phyloP scores from a whole-genome alignment of 2,329 filamentous ascomycete species.

The Venturia nashicola region DNA sequence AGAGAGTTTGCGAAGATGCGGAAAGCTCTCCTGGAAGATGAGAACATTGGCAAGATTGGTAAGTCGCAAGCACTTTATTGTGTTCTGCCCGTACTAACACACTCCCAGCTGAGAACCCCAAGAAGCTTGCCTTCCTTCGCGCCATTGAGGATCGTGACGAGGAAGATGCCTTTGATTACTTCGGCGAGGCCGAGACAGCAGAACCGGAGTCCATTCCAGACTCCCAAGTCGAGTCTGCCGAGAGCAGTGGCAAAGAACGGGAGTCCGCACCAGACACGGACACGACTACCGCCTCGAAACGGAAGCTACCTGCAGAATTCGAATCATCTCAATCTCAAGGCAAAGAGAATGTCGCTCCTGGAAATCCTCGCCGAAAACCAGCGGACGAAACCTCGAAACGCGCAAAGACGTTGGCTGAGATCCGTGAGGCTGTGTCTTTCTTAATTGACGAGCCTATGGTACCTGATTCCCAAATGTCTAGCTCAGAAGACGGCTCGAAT shows the following conservation, averaged over 20 bases:
- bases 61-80: not conserved
- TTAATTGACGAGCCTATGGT: conserved; percentile 59
- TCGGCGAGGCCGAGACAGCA: conserved; percentile 35
- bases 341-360: conserved; percentile 21
- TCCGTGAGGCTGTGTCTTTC: conserved; percentile 72
- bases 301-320: conserved; percentile 16
- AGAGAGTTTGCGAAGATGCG: conserved; percentile 86
- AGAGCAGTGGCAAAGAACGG: conserved; percentile 15
- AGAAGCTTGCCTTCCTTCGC: conserved; percentile 79
- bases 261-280: conserved; percentile 16
- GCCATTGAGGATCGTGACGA: conserved; percentile 74
- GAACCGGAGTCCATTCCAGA: conserved; percentile 24
- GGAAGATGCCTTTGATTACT: conserved; percentile 62
- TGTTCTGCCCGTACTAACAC: conserved; percentile 7
- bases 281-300: conserved; percentile 19
- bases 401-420: conserved; percentile 64
- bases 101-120: conserved; percentile 59
- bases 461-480: conserved; percentile 35
- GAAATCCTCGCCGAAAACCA: conserved; percentile 48
- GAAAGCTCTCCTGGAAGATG: conserved; percentile 74
- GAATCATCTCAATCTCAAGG: not conserved
- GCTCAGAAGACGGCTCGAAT: conserved; percentile 21
- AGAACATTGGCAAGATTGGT: conserved; percentile 73
- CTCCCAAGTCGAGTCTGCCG: conserved; percentile 24
- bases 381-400: conserved; percentile 40